Evolutionary conservation across 345 rosid genomes (phyloP).

Genomic region (Litchi chinensis): DNA sequence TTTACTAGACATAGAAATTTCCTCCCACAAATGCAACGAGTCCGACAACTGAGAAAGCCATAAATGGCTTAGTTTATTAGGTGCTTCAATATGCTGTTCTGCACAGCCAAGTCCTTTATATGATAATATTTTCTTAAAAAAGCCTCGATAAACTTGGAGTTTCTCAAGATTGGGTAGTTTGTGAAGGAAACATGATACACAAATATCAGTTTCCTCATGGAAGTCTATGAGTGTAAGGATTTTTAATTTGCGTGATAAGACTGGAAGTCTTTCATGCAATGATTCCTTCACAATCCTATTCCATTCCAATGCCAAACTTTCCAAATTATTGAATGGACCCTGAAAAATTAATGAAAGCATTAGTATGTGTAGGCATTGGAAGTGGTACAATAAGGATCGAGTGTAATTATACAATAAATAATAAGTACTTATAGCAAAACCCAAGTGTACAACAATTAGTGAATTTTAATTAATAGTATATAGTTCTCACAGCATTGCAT

Average conservation of each 20-base stretch:
- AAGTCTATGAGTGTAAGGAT: neutral
- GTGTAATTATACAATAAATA: neutral
- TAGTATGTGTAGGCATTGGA: neutral
- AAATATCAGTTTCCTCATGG: neutral
- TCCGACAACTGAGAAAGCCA: neutral
- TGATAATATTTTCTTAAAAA: neutral
- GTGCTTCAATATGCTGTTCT: neutral
- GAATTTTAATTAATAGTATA: neutral
- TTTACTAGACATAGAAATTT: neutral
- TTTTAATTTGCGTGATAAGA: neutral
- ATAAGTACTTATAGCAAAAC: neutral
- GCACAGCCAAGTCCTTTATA: neutral
- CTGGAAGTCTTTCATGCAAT: neutral
- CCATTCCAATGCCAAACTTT: neutral
- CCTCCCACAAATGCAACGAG: neutral
- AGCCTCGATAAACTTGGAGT: neutral
- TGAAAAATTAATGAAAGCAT: neutral
- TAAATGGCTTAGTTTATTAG: neutral
- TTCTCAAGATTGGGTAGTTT: neutral
- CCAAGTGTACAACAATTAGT: too few relatives aligned
- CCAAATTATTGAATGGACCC: neutral
- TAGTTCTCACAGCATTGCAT: too few relatives aligned
- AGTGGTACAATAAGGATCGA: neutral
- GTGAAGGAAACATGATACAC: neutral
- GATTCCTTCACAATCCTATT: neutral